A percentile compares a stretch with the other conserved stretches of the same genome.
Evolutionary conservation across 1,284 basidiomycete species (phyloP).

Genomic region (Fomitopsis palustris): DNA sequence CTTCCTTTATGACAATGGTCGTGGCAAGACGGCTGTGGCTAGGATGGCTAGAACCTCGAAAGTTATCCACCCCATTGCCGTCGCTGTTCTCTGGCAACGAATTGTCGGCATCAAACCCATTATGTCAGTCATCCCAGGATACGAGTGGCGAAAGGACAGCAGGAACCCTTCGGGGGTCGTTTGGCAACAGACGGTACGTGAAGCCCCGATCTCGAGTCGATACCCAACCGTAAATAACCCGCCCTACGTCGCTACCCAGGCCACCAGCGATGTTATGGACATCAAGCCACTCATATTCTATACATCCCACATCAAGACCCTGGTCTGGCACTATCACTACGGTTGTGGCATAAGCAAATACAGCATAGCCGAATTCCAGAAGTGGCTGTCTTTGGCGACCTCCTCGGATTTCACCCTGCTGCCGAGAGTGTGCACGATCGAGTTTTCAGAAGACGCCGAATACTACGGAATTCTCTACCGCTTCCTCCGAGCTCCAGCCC

Average conservation of each 20-base stretch:
- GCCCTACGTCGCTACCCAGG: too few relatives aligned
- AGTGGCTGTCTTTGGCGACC: not conserved
- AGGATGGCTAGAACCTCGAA: not conserved
- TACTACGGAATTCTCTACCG: not conserved
- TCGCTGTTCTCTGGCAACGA: not conserved
- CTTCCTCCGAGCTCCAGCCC: not conserved
- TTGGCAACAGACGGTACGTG: not conserved
- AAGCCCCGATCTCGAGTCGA: too few relatives aligned
- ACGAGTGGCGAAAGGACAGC: not conserved
- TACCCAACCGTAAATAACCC: not conserved
- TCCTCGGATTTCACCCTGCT: not conserved
- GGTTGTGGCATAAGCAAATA: not conserved
- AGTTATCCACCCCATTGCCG: not conserved
- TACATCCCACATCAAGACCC: not conserved
- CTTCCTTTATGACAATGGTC: not conserved
- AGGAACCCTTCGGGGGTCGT: not conserved
- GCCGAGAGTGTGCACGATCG: not conserved
- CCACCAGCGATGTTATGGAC: not conserved
- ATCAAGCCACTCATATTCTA: not conserved
- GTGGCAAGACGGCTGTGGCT: not conserved
- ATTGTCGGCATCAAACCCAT: not conserved
- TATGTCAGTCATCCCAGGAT: not conserved
- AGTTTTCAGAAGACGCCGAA: not conserved
- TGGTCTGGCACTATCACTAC: not conserved
- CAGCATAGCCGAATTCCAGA: not conserved